Conservation (phyloP, 805 yeast species). For the Schizosaccharomyces pombe region DNA sequence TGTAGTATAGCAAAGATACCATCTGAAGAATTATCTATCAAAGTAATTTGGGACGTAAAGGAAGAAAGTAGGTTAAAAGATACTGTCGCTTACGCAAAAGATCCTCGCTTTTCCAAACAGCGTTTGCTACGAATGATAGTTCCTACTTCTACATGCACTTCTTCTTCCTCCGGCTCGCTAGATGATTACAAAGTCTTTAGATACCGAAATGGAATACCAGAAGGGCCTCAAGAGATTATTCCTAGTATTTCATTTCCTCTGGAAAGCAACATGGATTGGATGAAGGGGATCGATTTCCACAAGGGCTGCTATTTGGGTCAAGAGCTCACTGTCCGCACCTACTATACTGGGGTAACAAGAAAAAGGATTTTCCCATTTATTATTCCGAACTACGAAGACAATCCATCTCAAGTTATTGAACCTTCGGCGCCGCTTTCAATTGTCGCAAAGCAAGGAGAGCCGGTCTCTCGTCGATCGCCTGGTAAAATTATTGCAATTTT, state of each 20-base stretch:
- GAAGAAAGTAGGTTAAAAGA: background rate
- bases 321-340: constrained; percentile 75
- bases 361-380: constrained; percentile 56
- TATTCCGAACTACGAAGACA: background rate
- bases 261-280: constrained; percentile 60
- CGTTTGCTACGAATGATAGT: constrained; percentile 1
- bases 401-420: background rate
- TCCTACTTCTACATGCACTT: constrained; percentile 5
- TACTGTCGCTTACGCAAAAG: background rate
- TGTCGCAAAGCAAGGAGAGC: background rate
- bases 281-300: constrained; percentile 58
- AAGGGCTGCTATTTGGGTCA: constrained; percentile 97
- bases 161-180: constrained; percentile 9
- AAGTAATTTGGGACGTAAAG: background rate
- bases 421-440: background rate
- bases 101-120: constrained; percentile 4
- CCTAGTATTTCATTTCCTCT: constrained; percentile 45
- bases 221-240: constrained; percentile 25
- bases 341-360: constrained; percentile 58
- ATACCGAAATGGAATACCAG: constrained; percentile 28
- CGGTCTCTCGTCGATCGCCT: background rate
- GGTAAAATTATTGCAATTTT: background rate
- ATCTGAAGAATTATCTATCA: constrained; percentile 12
- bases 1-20: constrained; percentile 22
- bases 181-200: constrained; percentile 23